Percentiles rank a stretch among this genome's conserved stretches.
phyloP scores from a whole-genome alignment of 1,284 basidiomycete genomes.

The Cryptococcus neoformans region DNA sequence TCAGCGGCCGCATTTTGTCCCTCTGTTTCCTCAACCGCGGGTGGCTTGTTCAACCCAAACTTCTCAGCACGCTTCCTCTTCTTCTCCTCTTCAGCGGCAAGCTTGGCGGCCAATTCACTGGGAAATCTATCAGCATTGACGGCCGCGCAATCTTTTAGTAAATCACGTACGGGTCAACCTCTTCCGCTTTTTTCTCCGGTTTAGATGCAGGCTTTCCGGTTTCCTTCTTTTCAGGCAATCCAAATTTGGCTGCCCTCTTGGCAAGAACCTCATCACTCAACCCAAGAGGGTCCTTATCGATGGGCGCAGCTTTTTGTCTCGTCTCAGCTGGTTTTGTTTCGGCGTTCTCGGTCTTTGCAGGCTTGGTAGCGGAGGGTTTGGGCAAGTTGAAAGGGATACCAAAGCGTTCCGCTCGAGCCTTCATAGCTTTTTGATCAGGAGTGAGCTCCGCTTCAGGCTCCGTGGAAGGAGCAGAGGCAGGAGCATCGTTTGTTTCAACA shows the following conservation, averaged over 20 bases:
- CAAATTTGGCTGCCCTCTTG: constrained; percentile 45
- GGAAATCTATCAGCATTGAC: background rate
- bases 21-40: background rate
- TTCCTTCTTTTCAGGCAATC: constrained; percentile 35
- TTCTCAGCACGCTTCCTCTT: constrained; percentile 51
- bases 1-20: constrained; percentile 14
- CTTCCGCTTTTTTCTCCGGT: constrained; percentile 13
- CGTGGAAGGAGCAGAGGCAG: background rate
- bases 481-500: background rate
- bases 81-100: constrained; percentile 49
- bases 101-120: constrained; percentile 35
- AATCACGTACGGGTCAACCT: constrained; percentile 31
- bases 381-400: constrained; percentile 41
- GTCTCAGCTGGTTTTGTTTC: background rate
- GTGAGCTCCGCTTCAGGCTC: constrained; percentile 21
- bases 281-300: constrained; percentile 33
- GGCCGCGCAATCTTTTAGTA: background rate
- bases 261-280: constrained; percentile 41
- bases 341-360: constrained; percentile 10
- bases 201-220: constrained; percentile 7
- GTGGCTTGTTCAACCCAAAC: constrained; percentile 35
- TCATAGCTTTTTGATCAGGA: constrained; percentile 43
- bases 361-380: constrained; percentile 10
- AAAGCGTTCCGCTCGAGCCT: constrained; percentile 47
- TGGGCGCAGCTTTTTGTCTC: constrained; percentile 25